Base-by-base conservation (phyloP, 192 early-diverging fungal genomes). In the Chytriomyces hyalinus region DNA sequence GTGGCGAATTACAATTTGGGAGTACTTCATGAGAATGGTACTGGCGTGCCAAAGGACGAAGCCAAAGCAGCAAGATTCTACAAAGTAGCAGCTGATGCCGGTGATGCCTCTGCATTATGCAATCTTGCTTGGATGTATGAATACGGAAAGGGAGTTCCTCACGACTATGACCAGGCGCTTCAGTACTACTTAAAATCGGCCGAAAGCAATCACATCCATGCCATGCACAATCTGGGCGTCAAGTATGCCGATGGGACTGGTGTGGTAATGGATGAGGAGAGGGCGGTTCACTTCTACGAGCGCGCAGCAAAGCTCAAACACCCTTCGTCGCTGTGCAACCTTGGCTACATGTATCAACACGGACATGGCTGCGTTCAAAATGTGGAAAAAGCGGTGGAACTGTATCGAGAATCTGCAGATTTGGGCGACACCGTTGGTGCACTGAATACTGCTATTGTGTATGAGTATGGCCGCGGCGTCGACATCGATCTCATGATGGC, bases 291-390 rank as follows among this genome's bases (percentile, higher is more conserved):
- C 15, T 80, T 69, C 73, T 80, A 60, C 47, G 57, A 26, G 43
- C 69, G 48, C 28, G 79, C 79, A 4, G 79, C 80, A 4, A 20
- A 59, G 20, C 71, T 75, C 24, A 48, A 36, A 6, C 36, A 78
- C 60, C 17, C 61, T 17, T 60, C 13, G 61, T 79, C 79, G 10
- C 80, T 43, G 36, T 73, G 46, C 51, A 80, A 81, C 81, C 47
- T 72, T 76, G 79, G 67, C 3, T 20, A 49, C 50, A 17, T 67
- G 10, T 75, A 67, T 44, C 20, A 82, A 24, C n/a, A 79, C 51
- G 79, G 80, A 61, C 49, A 69, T 13, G 79, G 79, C 15, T 65
- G 81, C 7, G 17, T 20, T 43, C 75, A 71, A 74, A 60, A 80
- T 57, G 59, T 47, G 20, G 51, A 22, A 22, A 76, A 80, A 49